Evolutionary conservation across 257 asterid genomes (phyloP), one percentile per base, ranked within the genome.

Genomic region (Cynanchum wilfordii): DNA sequence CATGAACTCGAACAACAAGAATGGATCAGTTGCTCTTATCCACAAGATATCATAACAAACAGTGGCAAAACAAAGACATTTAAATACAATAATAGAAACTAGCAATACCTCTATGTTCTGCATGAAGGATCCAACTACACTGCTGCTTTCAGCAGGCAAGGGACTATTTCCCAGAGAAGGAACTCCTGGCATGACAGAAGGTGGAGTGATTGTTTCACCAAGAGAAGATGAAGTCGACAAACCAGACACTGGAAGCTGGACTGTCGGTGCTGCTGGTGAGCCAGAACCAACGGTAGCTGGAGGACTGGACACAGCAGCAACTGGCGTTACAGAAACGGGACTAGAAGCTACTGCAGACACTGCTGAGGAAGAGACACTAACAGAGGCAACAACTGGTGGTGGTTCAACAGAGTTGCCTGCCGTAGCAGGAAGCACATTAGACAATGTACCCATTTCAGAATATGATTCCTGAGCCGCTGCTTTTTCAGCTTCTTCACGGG

Each of bases 401-500:
- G 76, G 89, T 75, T 87, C 95, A 63, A 63, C 80, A 75, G 89
- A 78, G 72, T 79, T 57, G 57, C 79, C 84, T 22, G 84, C 67
- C 63, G 84, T 75, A 65, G 87, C 30, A 60, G 87, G 71, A 24
- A 86, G 79, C 66, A 75, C 75, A 76, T 72, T 79, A 27, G 93
- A 73, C 67, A 74, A 74, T 70, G 75, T 60, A 74, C 81, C 82
- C 67, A 70, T 73, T 73, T 84, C 88, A 1, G 86, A 36, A 30
- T 68, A 87, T 68, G 83, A 80, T 82, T 84, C 93, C 79, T 72
- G 89, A 40, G 86, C 75, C 73, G 88, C 86, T 54, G 78, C 87
- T 64, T 79, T 91, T 81, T 89, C 97, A 72, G 99, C 97, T 78
- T 36, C 85, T 78, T 92, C 99, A 75, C 99, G 97, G 68, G 97